phyloP scores from a whole-genome alignment of 2,329 filamentous ascomycete species.

The Metarhizium brunneum region DNA sequence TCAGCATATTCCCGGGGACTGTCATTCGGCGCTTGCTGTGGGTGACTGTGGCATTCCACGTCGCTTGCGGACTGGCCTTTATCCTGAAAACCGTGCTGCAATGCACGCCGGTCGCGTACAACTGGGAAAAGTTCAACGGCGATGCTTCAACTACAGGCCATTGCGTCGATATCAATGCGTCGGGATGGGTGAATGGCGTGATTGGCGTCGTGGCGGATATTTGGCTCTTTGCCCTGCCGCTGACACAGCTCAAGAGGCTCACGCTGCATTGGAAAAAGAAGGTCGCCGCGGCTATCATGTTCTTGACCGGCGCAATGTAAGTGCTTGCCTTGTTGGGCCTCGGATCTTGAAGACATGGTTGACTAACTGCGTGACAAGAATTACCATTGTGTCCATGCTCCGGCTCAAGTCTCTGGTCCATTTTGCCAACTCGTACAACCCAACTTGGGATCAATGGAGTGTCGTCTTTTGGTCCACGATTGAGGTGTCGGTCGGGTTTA shows the following conservation, averaged over 20 bases:
- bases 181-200: constrained; percentile 37
- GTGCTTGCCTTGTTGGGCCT: not conserved
- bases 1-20: constrained; percentile 33
- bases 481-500: constrained; percentile 16
- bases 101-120: constrained; percentile 33
- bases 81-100: constrained; percentile 30
- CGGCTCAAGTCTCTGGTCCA: constrained; percentile 13
- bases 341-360: not conserved
- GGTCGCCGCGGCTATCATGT: constrained; percentile 30
- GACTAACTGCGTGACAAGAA: constrained; percentile 6
- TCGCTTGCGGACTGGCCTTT: constrained; percentile 27
- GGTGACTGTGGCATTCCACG: constrained; percentile 24
- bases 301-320: constrained; percentile 28
- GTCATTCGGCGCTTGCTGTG: constrained; percentile 25
- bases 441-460: constrained; percentile 14
- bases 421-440: constrained; percentile 14
- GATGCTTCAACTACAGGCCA: constrained; percentile 28
- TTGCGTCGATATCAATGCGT: constrained; percentile 34
- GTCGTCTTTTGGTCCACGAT: constrained; percentile 16
- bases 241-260: constrained; percentile 27
- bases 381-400: constrained; percentile 15
- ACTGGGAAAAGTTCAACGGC: constrained; percentile 27
- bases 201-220: constrained; percentile 37
- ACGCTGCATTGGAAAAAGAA: constrained; percentile 18
- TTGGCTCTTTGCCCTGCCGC: constrained; percentile 35